phyloP scores from a whole-genome alignment of 225 moss, liverwort and hornwort species.

The Pseudoscleropodium purum region DNA sequence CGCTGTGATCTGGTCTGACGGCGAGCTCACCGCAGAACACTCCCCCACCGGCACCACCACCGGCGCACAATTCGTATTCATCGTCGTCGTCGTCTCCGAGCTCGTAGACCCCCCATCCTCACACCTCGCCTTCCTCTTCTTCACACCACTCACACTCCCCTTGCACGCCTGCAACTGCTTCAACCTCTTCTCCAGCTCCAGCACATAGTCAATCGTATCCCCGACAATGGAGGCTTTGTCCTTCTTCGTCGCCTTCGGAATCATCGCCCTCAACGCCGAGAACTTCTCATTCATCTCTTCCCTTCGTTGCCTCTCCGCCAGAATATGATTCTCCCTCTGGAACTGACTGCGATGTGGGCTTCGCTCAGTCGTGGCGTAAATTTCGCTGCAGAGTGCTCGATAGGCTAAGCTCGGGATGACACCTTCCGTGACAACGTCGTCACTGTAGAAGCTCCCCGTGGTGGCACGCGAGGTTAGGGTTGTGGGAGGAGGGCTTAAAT shows the following conservation, averaged over 20 bases:
- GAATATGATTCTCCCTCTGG: constrained; percentile 93
- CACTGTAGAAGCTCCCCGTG: constrained; percentile 27
- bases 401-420: constrained; percentile 53
- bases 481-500: constrained; percentile 3
- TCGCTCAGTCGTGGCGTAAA: constrained; percentile 55
- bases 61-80: background rate
- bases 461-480: constrained; percentile 17
- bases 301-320: constrained; percentile 87
- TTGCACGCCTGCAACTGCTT: constrained; percentile 91
- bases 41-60: background rate
- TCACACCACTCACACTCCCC: background rate
- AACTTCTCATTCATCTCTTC: constrained; percentile 99
- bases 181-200: constrained; percentile 90
- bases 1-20: constrained; percentile 28
- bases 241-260: constrained; percentile 95
- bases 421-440: constrained; percentile 14
- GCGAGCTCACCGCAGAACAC: constrained; percentile 28
- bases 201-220: constrained; percentile 83
- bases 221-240: constrained; percentile 98
- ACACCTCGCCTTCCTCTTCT: background rate
- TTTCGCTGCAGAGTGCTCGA: constrained; percentile 68
- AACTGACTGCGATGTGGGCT: constrained; percentile 94
- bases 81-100: constrained; percentile 12
- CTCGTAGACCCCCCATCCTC: background rate
- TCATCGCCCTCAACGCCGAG: constrained; percentile 84